phyloP scores from a whole-genome alignment of 345 rosid species.

The Citrus glauca region DNA sequence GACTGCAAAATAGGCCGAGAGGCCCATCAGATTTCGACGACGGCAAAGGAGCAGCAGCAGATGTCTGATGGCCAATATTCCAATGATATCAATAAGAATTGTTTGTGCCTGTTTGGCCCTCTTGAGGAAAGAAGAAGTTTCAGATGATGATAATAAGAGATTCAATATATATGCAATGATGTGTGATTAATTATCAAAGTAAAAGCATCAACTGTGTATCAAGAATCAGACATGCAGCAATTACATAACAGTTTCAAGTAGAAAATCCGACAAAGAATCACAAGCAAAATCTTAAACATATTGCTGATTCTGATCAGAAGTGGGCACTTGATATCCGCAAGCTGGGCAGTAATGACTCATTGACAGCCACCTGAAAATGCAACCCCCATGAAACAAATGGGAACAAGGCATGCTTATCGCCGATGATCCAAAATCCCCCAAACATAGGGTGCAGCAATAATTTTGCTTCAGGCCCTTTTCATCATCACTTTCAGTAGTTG shows the following conservation, averaged over 20 bases:
- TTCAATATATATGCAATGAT: not conserved
- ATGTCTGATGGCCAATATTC: no score
- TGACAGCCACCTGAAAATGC: not conserved
- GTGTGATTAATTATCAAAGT: not conserved
- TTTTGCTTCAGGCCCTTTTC: not conserved
- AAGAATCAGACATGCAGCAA: no score
- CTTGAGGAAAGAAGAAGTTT: no score
- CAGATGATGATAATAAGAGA: no score
- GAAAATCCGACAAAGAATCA: not conserved
- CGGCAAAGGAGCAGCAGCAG: no score
- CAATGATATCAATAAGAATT: no score
- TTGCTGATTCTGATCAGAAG: not conserved
- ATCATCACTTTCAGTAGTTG: not conserved
- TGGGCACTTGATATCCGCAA: not conserved
- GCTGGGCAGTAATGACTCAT: constrained; percentile 2
- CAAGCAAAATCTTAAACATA: not conserved
- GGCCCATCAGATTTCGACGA: no score
- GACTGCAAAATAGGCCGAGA: no score
- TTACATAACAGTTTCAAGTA: not conserved
- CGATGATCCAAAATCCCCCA: not conserved
- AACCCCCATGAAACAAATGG: not conserved
- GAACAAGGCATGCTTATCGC: constrained; percentile 3
- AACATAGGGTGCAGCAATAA: not conserved
- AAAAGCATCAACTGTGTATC: no score
- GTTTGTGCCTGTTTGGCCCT: no score